Percentiles rank a stretch among this genome's conserved stretches.
Evolutionary conservation across 495 filamentous ascomycete species (phyloP).

Genomic region (Penicillium subrubescens): DNA sequence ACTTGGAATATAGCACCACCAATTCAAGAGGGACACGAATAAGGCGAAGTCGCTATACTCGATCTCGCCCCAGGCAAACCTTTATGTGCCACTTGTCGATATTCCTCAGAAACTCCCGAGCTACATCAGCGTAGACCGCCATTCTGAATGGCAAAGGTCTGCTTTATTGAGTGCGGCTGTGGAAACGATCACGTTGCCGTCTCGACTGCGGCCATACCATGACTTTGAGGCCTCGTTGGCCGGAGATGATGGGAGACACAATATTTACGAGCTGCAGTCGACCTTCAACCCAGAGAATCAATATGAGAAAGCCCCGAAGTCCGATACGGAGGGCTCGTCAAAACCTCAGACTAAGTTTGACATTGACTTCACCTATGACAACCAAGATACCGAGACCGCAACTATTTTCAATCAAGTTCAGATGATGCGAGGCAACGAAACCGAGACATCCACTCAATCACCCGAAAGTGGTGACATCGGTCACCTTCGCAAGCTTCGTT

Average conservation of each 20-base stretch:
- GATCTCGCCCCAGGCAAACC: slow-evolving; percentile 67
- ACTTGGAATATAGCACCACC: slow-evolving; percentile 24
- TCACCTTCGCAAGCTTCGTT: slow-evolving; percentile 34
- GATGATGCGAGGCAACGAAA: slow-evolving; percentile 45
- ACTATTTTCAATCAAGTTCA: slow-evolving; percentile 68
- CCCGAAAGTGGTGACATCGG: slow-evolving; percentile 33
- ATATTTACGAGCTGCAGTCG: slow-evolving; percentile 71
- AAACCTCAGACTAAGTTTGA: slow-evolving; percentile 51
- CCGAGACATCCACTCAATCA: slow-evolving; percentile 36
- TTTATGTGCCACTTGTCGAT: slow-evolving; percentile 77
- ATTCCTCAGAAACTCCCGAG: slow-evolving; percentile 58
- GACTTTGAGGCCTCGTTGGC: slow-evolving; percentile 73
- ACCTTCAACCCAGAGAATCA: slow-evolving; percentile 40
- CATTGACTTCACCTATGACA: slow-evolving; percentile 58
- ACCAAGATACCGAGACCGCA: slow-evolving; percentile 37
- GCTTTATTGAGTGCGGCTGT: slow-evolving; percentile 76
- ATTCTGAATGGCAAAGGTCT: slow-evolving; percentile 79
- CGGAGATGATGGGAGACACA: slow-evolving; percentile 72
- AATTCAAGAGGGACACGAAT: slow-evolving; percentile 64
- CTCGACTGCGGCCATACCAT: slow-evolving; percentile 62
- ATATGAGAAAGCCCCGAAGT: slow-evolving; percentile 12
- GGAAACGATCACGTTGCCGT: slow-evolving; percentile 78
- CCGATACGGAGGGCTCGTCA: slow-evolving; percentile 18
- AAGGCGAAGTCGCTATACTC: slow-evolving; percentile 68
- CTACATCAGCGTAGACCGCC: slow-evolving; percentile 62